Evolutionary conservation across 2,329 filamentous ascomycete genomes (phyloP).

Genomic region (Microdochium bolleyi): DNA sequence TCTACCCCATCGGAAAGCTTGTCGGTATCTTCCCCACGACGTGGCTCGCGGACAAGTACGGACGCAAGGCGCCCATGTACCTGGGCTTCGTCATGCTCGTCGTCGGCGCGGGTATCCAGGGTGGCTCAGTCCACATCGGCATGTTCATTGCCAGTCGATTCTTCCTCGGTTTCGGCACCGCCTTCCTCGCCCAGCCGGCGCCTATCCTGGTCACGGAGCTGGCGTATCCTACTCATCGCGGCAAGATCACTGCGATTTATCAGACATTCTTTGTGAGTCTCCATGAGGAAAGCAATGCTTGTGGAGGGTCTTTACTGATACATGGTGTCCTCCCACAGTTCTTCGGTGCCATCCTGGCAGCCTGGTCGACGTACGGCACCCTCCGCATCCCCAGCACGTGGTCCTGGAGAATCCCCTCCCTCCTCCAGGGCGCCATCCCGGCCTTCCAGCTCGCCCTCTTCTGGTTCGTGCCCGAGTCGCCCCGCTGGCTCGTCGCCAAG

Average conservation of each 20-base stretch:
- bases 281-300: too few relatives aligned
- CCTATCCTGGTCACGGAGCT: background rate
- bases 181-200: background rate
- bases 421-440: conserved; percentile 38
- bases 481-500: conserved; percentile 13
- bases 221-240: background rate
- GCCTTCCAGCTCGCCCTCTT: conserved; percentile 34
- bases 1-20: background rate
- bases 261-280: background rate
- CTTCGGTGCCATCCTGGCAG: conserved; percentile 43
- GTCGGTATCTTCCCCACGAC: background rate
- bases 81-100: background rate
- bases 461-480: conserved; percentile 24
- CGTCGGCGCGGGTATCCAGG: background rate
- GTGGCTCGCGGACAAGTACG: background rate
- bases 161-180: background rate
- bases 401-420: conserved; percentile 52
- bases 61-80: background rate
- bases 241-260: background rate
- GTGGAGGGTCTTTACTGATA: too few relatives aligned
- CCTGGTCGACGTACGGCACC: conserved; percentile 39
- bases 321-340: conserved; percentile 18
- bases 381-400: conserved; percentile 26
- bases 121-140: background rate
- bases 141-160: background rate